A percentile compares a stretch with the other conserved stretches of the same genome.
These are phyloP conservation scores for Pichia sp. DNA, from an alignment of 1,139 yeast species.

Conservation along the genomic window DNA sequence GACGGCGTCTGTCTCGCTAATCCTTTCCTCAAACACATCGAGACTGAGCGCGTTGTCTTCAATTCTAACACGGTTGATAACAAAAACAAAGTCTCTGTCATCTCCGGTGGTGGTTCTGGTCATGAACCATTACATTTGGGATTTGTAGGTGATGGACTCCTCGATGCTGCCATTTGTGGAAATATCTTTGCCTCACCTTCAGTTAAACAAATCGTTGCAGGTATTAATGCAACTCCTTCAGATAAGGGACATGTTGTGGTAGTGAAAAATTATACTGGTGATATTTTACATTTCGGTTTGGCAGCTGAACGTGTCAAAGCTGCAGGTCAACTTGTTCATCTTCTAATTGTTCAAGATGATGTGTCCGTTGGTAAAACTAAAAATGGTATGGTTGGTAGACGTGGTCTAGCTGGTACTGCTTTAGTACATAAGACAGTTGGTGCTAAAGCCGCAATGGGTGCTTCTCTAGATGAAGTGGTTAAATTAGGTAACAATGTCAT, in stretches of 20 bases:
- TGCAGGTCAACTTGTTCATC: constrained; percentile 62
- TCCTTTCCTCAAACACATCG: constrained; percentile 57
- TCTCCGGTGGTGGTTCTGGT: constrained; percentile 95
- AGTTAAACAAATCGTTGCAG: constrained; percentile 76
- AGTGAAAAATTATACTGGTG: constrained; percentile 92
- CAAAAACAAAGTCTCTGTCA: constrained; percentile 53
- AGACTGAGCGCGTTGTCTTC: constrained; percentile 63
- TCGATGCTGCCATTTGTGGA: constrained; percentile 88
- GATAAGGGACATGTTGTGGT: constrained; percentile 63
- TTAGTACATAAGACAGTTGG: constrained; percentile 83
- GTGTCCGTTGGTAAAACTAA: constrained; percentile 86
- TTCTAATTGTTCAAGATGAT: constrained; percentile 80
- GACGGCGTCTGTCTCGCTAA: constrained; percentile 64
- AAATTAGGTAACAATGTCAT: constrained; percentile 55
- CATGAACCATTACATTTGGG: constrained; percentile 95
- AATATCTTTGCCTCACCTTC: constrained; percentile 88
- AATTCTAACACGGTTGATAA: constrained; percentile 29
- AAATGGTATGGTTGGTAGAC: constrained; percentile 85
- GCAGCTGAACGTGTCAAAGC: constrained; percentile 85
- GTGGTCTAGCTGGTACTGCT: constrained; percentile 90
- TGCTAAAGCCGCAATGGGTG: constrained; percentile 53
- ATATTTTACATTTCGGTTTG: constrained; percentile 83
- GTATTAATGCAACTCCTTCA: constrained; percentile 50
- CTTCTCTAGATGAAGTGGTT: constrained; percentile 42
- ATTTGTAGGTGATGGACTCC: constrained; percentile 72